Evolutionary conservation across 169 alveolate species (phyloP).

Genomic region (Cryptosporidium meleagridis): DNA sequence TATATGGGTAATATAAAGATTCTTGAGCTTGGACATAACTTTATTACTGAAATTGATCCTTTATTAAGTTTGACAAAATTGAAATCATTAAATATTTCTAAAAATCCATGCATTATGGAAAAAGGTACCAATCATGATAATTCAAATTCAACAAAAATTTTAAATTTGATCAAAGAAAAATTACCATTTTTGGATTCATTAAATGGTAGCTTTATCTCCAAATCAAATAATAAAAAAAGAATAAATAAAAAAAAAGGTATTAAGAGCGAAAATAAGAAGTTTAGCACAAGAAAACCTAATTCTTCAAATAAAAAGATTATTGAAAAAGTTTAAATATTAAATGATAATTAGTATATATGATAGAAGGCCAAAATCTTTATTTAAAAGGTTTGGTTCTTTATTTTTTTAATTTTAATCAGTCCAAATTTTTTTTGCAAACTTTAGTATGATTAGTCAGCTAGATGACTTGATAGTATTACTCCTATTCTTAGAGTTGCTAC

Average conservation of each 20-base stretch:
- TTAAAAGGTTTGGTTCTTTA: not conserved
- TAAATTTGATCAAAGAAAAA: not conserved
- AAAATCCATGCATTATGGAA: constrained; percentile 33
- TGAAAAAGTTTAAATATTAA: not conserved
- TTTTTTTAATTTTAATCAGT: not conserved
- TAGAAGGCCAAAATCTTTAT: not conserved
- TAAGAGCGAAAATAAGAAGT: not conserved
- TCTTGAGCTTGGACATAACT: constrained; percentile 66
- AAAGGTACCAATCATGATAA: not conserved
- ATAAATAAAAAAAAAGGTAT: not conserved
- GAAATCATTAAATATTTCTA: constrained; percentile 28
- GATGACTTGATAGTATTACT: constrained; percentile 12
- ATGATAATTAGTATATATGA: not conserved
- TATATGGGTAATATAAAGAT: constrained; percentile 67
- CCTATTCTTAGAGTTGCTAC: constrained; percentile 45
- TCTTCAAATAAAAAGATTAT: not conserved
- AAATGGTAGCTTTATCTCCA: constrained; percentile 21
- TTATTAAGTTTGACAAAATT: constrained; percentile 16
- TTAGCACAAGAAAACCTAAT: not conserved
- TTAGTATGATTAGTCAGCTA: not conserved
- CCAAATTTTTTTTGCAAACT: not conserved
- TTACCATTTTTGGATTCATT: not conserved
- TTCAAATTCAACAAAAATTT: not conserved
- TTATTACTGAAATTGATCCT: constrained; percentile 6
- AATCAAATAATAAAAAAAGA: not conserved